phyloP scores from a whole-genome alignment of 495 filamentous ascomycete genomes.

The Extremus antarcticus region DNA sequence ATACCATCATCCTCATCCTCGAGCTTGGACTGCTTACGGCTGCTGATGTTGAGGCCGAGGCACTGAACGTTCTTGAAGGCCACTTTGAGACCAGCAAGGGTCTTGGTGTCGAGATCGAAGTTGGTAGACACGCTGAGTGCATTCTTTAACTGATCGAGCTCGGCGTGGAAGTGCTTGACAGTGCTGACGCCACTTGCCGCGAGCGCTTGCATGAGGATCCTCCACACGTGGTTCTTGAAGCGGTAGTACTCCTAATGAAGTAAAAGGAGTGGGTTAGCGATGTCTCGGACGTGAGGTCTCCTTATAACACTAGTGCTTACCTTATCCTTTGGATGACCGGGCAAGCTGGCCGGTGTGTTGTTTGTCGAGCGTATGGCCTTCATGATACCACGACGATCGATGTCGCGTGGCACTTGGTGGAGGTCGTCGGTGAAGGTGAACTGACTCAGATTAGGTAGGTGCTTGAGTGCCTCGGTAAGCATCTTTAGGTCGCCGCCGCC shows the following conservation, averaged over 20 bases:
- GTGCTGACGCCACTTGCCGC: neutral
- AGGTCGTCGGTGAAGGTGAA: neutral
- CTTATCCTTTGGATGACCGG: neutral
- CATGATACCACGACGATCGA: neutral
- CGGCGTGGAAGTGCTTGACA: conserved; percentile 1
- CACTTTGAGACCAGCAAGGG: neutral
- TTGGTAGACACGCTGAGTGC: neutral
- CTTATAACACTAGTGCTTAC: too few species aligned
- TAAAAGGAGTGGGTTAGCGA: too few species aligned
- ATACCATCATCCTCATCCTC: neutral
- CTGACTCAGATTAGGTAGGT: neutral
- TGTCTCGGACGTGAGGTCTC: too few species aligned
- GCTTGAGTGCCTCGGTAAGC: conserved; percentile 7
- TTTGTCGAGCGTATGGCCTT: neutral
- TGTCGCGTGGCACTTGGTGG: neutral
- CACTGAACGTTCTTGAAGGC: neutral
- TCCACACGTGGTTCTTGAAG: neutral
- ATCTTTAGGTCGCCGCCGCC: conserved; percentile 3
- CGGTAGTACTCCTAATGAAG: conserved; percentile 1
- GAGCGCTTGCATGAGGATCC: neutral
- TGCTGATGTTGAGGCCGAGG: neutral
- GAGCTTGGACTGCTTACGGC: neutral
- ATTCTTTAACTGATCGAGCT: neutral
- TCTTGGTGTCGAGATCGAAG: neutral
- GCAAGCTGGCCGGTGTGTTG: neutral